phyloP scores from a whole-genome alignment of 1,284 basidiomycete species.

The Abortiporus biennis region DNA sequence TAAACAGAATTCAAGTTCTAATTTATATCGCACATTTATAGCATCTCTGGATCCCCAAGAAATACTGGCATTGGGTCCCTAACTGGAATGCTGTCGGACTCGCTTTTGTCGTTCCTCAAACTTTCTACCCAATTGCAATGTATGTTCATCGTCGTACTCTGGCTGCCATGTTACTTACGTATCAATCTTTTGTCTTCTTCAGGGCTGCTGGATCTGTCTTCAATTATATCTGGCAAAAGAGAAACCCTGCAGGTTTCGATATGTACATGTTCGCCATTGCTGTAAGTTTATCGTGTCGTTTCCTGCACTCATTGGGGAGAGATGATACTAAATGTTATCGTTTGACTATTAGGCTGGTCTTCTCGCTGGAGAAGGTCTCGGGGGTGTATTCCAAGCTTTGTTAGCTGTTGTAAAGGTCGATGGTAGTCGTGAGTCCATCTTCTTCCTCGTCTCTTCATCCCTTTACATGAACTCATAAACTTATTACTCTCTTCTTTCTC shows the following conservation, averaged over 20 bases:
- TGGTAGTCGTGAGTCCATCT: constrained; percentile 32
- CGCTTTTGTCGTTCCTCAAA: constrained; percentile 18
- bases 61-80: constrained; percentile 49
- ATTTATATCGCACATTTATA: no score
- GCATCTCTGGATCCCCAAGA: constrained; percentile 46
- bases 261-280: constrained; percentile 61
- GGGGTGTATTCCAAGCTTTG: constrained; percentile 60
- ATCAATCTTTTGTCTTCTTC: not conserved
- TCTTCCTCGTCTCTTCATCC: not conserved
- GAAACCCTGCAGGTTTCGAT: constrained; percentile 38
- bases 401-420: constrained; percentile 44
- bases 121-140: constrained; percentile 41
- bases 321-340: not conserved
- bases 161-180: constrained; percentile 10
- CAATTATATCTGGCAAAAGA: constrained; percentile 45
- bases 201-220: constrained; percentile 34
- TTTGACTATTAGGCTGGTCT: constrained; percentile 35
- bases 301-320: not conserved
- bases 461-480: not conserved
- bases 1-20: no score
- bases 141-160: constrained; percentile 20
- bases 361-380: constrained; percentile 65
- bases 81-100: constrained; percentile 64
- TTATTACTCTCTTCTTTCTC: constrained; percentile 4
- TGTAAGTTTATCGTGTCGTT: constrained; percentile 14